Evolutionary conservation across 2,329 filamentous ascomycete species (phyloP).

Genomic region (Trichoderma cornu-damae): DNA sequence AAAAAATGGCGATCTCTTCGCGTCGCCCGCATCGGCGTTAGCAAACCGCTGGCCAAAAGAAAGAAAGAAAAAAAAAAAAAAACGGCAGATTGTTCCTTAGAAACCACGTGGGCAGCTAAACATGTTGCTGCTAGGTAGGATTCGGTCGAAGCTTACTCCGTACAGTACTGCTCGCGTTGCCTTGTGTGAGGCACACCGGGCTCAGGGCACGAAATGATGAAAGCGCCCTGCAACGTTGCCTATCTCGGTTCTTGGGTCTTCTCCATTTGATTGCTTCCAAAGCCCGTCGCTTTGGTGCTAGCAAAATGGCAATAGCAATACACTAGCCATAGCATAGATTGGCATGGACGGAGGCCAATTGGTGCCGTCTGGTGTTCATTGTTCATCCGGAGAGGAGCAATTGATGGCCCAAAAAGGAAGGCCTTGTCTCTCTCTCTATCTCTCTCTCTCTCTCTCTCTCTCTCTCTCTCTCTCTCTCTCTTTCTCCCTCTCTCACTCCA

Average conservation of each 20-base stretch:
- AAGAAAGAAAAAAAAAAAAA: no score
- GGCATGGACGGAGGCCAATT: slow-evolving; percentile 3
- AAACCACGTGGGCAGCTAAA: slow-evolving; percentile 1
- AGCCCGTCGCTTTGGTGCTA: not conserved
- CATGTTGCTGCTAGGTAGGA: no score
- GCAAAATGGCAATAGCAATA: no score
- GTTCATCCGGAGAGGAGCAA: not conserved
- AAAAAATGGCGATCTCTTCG: slow-evolving; percentile 5
- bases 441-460: no score
- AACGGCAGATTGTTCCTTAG: not conserved
- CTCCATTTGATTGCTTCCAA: slow-evolving; percentile 7
- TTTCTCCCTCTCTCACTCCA: no score
- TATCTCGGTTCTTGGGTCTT: slow-evolving; percentile 8
- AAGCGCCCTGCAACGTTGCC: not conserved
- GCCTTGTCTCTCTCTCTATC: no score
- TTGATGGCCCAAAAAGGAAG: no score
- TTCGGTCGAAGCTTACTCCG: not conserved
- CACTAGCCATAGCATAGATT: not conserved
- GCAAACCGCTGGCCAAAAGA: not conserved
- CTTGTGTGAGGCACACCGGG: not conserved
- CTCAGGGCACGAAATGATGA: slow-evolving; percentile 1
- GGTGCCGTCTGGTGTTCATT: slow-evolving; percentile 10
- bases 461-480: no score
- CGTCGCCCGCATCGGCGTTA: slow-evolving; percentile 9
- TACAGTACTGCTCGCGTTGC: slow-evolving; percentile 11